phyloP scores from a whole-genome alignment of 176 grass and related monocot genomes.

The Dendrocalamus sinicus region DNA sequence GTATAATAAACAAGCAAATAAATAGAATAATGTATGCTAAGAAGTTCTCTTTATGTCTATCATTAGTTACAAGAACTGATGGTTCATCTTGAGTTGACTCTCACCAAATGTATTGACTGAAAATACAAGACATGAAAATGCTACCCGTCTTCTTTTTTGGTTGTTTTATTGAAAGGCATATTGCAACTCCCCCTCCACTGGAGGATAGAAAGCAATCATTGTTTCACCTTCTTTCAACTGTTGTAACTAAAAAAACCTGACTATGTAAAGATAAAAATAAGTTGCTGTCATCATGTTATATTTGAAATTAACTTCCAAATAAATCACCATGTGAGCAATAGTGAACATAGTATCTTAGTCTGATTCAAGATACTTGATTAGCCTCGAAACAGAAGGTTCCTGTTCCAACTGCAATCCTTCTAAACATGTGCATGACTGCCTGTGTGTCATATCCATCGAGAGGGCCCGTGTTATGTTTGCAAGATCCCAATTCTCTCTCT shows the following conservation, averaged over 20 bases:
- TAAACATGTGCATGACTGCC: background rate
- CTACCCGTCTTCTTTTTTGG: background rate
- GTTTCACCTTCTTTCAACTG: background rate
- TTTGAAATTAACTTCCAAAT: background rate
- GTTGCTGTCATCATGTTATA: background rate
- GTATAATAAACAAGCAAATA: background rate
- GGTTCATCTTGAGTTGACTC: background rate
- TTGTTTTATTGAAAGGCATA: background rate
- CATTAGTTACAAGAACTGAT: background rate
- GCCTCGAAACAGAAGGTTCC: background rate
- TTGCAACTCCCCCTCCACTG: background rate
- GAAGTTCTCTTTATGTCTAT: background rate
- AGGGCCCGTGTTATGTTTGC: background rate
- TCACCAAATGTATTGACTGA: background rate
- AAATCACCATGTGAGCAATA: background rate
- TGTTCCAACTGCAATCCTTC: background rate
- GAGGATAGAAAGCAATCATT: background rate
- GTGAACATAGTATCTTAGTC: background rate
- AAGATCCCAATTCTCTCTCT: conserved; percentile 13
- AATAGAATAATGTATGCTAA: background rate
- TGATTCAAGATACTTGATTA: background rate
- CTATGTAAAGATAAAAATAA: background rate
- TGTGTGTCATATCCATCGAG: conserved; percentile 1
- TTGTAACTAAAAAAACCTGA: background rate
- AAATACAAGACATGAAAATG: background rate